A percentile compares a stretch with the other conserved stretches of the same genome.
Conservation (phyloP, 1,284 basidiomycete species). For the Macrocystidia cucumis region DNA sequence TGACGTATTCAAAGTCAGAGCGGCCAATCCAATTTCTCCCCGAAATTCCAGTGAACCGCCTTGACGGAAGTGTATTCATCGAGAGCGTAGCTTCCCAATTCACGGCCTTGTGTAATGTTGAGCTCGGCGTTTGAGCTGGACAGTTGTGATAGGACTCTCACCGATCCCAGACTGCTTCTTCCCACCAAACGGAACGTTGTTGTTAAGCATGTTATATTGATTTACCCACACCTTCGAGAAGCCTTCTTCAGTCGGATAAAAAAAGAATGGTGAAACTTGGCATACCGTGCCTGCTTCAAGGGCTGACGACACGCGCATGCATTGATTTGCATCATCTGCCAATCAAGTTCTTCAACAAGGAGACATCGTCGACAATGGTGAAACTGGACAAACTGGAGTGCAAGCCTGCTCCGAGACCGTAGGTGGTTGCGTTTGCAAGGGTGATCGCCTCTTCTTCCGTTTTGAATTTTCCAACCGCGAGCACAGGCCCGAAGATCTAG, state of each 20-base stretch:
- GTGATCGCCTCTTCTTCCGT: conserved; percentile 75
- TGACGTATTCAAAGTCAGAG: too few species aligned
- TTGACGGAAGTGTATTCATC: conserved; percentile 80
- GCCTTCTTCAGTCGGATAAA: background rate
- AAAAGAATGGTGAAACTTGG: background rate
- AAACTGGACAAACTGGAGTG: conserved; percentile 63
- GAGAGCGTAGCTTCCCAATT: conserved; percentile 84
- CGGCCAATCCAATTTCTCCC: conserved; percentile 75
- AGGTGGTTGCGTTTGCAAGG: conserved; percentile 78
- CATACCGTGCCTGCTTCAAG: conserved; percentile 79
- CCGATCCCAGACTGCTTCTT: conserved; percentile 67
- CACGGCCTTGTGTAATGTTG: conserved; percentile 46
- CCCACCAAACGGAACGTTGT: conserved; percentile 90
- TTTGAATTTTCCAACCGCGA: conserved; percentile 69
- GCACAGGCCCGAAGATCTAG: conserved; percentile 86
- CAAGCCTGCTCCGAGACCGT: conserved; percentile 84
- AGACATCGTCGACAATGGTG: background rate
- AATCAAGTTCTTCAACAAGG: conserved; percentile 5
- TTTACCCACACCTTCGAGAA: conserved; percentile 75
- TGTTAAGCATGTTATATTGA: conserved; percentile 75
- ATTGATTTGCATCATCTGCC: conserved; percentile 78
- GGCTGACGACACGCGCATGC: conserved; percentile 75
- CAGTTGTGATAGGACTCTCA: conserved; percentile 18
- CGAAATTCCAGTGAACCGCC: conserved; percentile 83
- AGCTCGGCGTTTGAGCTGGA: background rate